Base-by-base conservation (phyloP, 2,329 filamentous ascomycete species). In the Beauveria sp. region DNA sequence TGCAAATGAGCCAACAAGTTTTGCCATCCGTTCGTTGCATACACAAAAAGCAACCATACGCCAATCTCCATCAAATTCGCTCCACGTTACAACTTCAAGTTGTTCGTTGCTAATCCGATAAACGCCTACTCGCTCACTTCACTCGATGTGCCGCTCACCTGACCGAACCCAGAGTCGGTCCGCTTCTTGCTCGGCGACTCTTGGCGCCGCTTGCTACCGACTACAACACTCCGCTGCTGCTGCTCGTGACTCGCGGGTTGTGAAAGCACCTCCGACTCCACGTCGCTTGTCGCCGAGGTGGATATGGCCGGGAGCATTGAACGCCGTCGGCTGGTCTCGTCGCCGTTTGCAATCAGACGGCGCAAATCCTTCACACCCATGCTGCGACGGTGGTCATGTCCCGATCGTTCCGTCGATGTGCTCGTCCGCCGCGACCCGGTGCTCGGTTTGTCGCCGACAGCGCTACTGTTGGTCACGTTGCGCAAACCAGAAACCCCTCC, bases 401-500 rank as follows among this genome's bases (percentile, higher is more conserved):
- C 55, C 54, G 67, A 59, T 42, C 66, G 67, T 9, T 73, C 76
- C 24, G 74, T 79, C 3, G 73, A 75, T 62, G 64, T 66, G 42
- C 66, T 62, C n/a, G 63, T 65, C 5, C 68, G 49, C 10, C 22
- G 49, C 3, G 58, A 61, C 66, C 16, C 59, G 56, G 48, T 64
- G 64, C 18, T 56, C 64, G 38, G 51, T 56, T 24, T 67, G 64
- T 9, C 65, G 9, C 22, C 66, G 3, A 68, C 66, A 6, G 70
- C 49, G 28, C 63, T 69, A 16, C 67, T 66, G 40, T 64, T 69
- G 1, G 65, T 67, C 16, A 70, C 69, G 58, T 72, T 67, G 60
- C 70, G 72, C 16, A 76, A 67, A 0, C 71, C 69, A 3, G 77
- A 70, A 3, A 79, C 72, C 3, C 67, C 66, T 5, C 75, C 75